These are phyloP conservation scores for Pyrenophora teres DNA, from an alignment of 2,329 filamentous ascomycete genomes.

Conservation along the genomic window DNA sequence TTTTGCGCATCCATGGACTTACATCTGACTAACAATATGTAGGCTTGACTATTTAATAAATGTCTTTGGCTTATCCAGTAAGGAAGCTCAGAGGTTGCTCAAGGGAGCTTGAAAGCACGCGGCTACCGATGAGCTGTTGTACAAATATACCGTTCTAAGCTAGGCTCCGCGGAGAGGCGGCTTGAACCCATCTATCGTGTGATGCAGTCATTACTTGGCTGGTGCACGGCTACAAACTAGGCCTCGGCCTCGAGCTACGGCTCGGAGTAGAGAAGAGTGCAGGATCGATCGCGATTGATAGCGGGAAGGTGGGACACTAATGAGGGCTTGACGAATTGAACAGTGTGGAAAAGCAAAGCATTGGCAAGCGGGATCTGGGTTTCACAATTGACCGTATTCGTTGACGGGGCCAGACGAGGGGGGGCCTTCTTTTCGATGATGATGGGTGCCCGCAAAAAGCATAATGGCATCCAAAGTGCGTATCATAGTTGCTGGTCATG, in stretches of 20 bases:
- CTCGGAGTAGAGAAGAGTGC: slow-evolving; percentile 3
- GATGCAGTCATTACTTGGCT: slow-evolving; percentile 6
- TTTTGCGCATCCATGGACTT: slow-evolving; percentile 21
- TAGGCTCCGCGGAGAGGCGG: background rate
- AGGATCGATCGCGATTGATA: slow-evolving; percentile 14
- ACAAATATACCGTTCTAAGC: background rate
- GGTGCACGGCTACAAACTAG: background rate
- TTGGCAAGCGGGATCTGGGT: slow-evolving; percentile 12
- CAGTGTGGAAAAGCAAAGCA: slow-evolving; percentile 14
- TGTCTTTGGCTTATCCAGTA: slow-evolving; percentile 61
- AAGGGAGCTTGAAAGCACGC: slow-evolving; percentile 23
- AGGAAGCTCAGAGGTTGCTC: slow-evolving; percentile 57
- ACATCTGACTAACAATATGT: slow-evolving; percentile 2
- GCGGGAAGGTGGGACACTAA: slow-evolving; percentile 14
- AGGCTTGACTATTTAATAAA: slow-evolving; percentile 69
- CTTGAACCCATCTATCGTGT: background rate
- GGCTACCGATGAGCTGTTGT: background rate
- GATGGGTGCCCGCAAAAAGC: slow-evolving; percentile 14
- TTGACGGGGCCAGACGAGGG: background rate
- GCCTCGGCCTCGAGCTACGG: slow-evolving; percentile 8
- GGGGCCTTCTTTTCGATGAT: slow-evolving; percentile 11
- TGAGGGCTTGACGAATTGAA: slow-evolving; percentile 10
- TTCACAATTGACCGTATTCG: slow-evolving; percentile 10
- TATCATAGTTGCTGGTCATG: slow-evolving; percentile 23
- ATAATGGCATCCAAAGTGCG: slow-evolving; percentile 16